Conservation (phyloP, 305 asterid genomes). For the Plantago coronopus region DNA sequence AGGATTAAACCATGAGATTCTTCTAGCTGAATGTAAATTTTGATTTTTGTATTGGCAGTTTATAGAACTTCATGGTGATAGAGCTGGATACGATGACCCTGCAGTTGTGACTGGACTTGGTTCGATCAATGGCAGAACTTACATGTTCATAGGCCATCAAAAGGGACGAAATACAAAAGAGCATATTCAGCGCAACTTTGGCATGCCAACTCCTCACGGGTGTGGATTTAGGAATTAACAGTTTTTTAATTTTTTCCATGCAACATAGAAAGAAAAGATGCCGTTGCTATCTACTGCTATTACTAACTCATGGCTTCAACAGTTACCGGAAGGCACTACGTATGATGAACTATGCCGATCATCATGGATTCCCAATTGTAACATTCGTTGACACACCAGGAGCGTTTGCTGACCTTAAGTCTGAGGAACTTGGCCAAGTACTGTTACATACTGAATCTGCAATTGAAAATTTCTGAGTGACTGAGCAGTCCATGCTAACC, state of each 20-base stretch:
- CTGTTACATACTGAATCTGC: conserved; percentile 18
- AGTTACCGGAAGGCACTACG: conserved; percentile 97
- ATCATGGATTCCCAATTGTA: conserved; percentile 88
- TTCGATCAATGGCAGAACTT: conserved; percentile 75
- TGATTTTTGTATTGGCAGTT: conserved; percentile 43
- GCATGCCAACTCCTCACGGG: conserved; percentile 99
- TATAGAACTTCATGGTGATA: conserved; percentile 99
- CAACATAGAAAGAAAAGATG: neutral
- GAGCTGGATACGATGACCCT: conserved; percentile 98
- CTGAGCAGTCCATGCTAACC: conserved; percentile 10
- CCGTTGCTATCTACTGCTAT: conserved; percentile 13
- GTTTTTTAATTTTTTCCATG: conserved; percentile 10
- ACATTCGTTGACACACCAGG: conserved; percentile 98
- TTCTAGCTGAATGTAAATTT: conserved; percentile 8
- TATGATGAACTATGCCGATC: conserved; percentile 97
- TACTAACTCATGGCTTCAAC: conserved; percentile 28
- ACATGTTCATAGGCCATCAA: conserved; percentile 97
- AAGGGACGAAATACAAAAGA: conserved; percentile 97
- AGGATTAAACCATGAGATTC: neutral
- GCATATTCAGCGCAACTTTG: conserved; percentile 89
- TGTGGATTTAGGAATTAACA: conserved; percentile 32
- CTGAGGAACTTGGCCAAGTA: conserved; percentile 94
- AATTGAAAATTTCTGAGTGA: conserved; percentile 1
- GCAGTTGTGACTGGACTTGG: conserved; percentile 96
- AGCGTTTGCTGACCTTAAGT: conserved; percentile 93